Evolutionary conservation across 2,329 filamentous ascomycete genomes (phyloP).

Genomic region (Endocalyx cinctus): DNA sequence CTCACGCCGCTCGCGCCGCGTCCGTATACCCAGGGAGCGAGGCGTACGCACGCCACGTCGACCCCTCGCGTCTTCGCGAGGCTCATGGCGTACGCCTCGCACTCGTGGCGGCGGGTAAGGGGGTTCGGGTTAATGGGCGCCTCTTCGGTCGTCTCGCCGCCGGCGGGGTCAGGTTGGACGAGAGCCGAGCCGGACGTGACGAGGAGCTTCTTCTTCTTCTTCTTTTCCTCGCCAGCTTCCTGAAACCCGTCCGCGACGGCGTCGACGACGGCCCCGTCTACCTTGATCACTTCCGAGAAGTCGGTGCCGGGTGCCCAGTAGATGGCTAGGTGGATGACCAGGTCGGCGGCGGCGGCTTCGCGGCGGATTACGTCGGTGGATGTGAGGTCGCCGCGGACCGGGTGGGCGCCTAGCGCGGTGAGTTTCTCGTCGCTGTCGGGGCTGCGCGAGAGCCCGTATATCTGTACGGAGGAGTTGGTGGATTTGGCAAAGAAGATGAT

Average conservation of each 20-base stretch:
- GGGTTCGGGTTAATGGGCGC: slow-evolving; percentile 13
- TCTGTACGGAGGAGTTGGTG: slow-evolving; percentile 34
- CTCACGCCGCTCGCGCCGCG: slow-evolving; percentile 32
- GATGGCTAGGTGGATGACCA: slow-evolving; percentile 37
- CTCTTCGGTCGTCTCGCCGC: slow-evolving; percentile 25
- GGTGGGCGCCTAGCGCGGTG: slow-evolving; percentile 30
- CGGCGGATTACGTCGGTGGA: slow-evolving; percentile 31
- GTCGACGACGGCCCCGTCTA: slow-evolving; percentile 31
- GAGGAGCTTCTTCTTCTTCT: slow-evolving; percentile 34
- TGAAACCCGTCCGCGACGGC: slow-evolving; percentile 31
- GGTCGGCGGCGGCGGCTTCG: slow-evolving; percentile 35
- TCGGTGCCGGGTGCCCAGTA: slow-evolving; percentile 18
- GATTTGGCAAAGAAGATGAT: slow-evolving; percentile 31
- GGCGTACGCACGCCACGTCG: slow-evolving; percentile 30
- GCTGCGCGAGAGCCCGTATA: slow-evolving; percentile 38
- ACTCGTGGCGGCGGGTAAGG: slow-evolving; percentile 19
- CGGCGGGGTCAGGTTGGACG: slow-evolving; percentile 18
- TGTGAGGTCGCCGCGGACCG: slow-evolving; percentile 35
- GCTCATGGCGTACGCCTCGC: slow-evolving; percentile 27
- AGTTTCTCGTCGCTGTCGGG: slow-evolving; percentile 31
- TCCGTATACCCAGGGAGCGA: slow-evolving; percentile 41
- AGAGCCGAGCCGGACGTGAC: slow-evolving; percentile 28
- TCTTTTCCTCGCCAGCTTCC: too few species aligned
- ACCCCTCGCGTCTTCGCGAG: slow-evolving; percentile 28
- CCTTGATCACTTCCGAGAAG: slow-evolving; percentile 21